Conservation (phyloP, 2,329 filamentous ascomycete genomes). For the Stachybotrys chlorohalonatus region DNA sequence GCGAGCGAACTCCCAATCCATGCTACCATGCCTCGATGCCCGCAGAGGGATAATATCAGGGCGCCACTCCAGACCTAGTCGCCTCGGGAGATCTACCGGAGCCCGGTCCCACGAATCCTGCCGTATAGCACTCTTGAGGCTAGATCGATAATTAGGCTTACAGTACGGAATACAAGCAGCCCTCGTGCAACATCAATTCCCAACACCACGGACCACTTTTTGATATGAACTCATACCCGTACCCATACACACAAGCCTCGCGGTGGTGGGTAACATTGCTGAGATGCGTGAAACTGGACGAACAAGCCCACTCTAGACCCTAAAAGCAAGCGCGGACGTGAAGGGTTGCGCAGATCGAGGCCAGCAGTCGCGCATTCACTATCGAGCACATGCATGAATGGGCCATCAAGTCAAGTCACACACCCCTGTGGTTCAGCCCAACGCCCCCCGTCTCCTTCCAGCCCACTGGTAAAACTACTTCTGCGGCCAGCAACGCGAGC, state of each 20-base stretch:
- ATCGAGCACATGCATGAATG: background rate
- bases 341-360: background rate
- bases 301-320: background rate
- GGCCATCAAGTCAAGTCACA: no score
- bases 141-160: background rate
- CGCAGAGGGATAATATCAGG: no score
- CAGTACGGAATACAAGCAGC: background rate
- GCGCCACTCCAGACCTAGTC: background rate
- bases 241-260: background rate
- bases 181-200: background rate
- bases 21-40: no score
- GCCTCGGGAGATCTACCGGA: background rate
- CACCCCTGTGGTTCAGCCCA: no score
- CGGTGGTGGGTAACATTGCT: background rate
- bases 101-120: background rate
- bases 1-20: background rate
- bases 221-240: background rate
- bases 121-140: background rate
- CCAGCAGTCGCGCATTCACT: background rate
- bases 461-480: no score
- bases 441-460: no score
- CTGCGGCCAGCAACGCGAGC: no score
- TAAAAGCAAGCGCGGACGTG: background rate
- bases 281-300: background rate
- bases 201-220: background rate